phyloP scores from a whole-genome alignment of 164 flowering plant species.

The Litsea cubeba region DNA sequence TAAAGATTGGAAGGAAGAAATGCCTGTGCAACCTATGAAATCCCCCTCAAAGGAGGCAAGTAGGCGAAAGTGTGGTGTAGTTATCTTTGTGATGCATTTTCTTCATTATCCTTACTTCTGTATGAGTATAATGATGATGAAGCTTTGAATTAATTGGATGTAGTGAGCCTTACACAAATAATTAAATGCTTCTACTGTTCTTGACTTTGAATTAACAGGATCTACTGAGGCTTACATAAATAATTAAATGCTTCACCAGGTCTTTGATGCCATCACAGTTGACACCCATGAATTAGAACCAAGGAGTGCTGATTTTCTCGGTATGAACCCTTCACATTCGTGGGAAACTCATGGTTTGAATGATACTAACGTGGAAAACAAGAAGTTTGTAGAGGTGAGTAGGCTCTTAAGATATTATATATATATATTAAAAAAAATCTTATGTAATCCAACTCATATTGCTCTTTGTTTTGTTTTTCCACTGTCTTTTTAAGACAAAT shows the following conservation, averaged over 20 bases:
- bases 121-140: neutral
- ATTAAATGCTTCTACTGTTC: neutral
- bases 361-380: slow-evolving; percentile 23
- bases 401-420: neutral
- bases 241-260: neutral
- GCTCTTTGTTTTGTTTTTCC: slow-evolving; percentile 7
- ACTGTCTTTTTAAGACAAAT: slow-evolving; percentile 25
- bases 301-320: slow-evolving; percentile 62
- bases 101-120: neutral
- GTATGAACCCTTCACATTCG: slow-evolving; percentile 57
- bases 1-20: slow-evolving; percentile 66
- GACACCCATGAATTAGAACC: slow-evolving; percentile 66
- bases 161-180: neutral
- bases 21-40: slow-evolving; percentile 57
- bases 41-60: slow-evolving; percentile 77
- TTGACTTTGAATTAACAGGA: neutral
- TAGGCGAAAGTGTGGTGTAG: neutral
- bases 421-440: no score
- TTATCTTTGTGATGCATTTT: slow-evolving; percentile 2
- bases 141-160: neutral
- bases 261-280: slow-evolving; percentile 47
- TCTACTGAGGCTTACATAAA: neutral
- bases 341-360: slow-evolving; percentile 61
- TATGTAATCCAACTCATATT: neutral
- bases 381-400: slow-evolving; percentile 36